A percentile compares a stretch with the other conserved stretches of the same genome.
Conservation (phyloP, 352 stramenopile genomes). For the Phytopythium chamaehyphon region DNA sequence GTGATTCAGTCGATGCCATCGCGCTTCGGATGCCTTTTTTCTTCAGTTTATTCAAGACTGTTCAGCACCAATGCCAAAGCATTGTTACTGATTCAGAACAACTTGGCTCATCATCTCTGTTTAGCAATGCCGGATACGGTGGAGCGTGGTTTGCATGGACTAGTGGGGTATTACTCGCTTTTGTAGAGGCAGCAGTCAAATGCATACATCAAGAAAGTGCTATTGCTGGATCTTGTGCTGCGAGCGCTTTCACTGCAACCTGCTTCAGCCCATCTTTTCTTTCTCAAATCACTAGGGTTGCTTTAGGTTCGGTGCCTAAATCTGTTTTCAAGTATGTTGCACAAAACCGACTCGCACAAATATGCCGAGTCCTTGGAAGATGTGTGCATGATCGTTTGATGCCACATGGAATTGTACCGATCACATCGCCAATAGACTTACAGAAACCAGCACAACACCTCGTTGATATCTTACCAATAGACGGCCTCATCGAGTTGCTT, state of each 20-base stretch:
- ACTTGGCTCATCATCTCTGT: neutral
- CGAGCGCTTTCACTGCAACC: neutral
- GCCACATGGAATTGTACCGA: too few relatives aligned
- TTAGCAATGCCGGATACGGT: conserved; percentile 1
- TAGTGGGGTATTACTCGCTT: conserved; percentile 2
- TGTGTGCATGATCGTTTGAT: too few relatives aligned
- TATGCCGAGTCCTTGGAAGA: too few relatives aligned
- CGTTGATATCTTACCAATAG: too few relatives aligned
- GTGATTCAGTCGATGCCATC: conserved; percentile 10
- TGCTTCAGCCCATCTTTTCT: conserved; percentile 26
- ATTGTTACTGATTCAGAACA: neutral
- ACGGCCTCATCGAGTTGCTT: too few relatives aligned
- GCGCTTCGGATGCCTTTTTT: conserved; percentile 20
- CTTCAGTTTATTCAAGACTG: conserved; percentile 19
- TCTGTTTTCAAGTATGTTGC: conserved; percentile 26
- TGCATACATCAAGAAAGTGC: too few relatives aligned
- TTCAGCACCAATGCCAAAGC: conserved; percentile 12
- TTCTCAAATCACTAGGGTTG: conserved; percentile 20
- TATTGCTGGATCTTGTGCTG: neutral
- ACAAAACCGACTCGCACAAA: neutral
- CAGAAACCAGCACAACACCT: too few relatives aligned
- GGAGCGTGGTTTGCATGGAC: conserved; percentile 33
- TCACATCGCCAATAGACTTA: too few relatives aligned
- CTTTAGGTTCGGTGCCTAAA: conserved; percentile 3
- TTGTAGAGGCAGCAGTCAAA: neutral